These are phyloP conservation scores for Fusarium abutilonis DNA, from an alignment of 2,329 filamentous ascomycete genomes.

Conservation along the genomic window DNA sequence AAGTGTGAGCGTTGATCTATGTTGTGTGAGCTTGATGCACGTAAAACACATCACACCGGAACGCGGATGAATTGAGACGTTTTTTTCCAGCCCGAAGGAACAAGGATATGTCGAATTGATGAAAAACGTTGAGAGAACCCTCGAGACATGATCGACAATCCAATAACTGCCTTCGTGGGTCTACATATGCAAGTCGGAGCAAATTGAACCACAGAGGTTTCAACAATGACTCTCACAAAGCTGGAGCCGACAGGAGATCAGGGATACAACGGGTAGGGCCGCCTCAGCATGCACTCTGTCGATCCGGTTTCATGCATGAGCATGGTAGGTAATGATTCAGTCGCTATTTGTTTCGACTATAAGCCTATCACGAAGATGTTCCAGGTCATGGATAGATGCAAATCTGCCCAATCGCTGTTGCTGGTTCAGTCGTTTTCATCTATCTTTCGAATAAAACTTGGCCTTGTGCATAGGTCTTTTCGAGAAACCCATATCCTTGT, in stretches of 20 bases:
- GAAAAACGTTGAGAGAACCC: background rate
- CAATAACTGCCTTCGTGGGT: constrained; percentile 4
- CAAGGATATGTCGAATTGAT: constrained; percentile 14
- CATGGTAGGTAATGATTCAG: constrained; percentile 7
- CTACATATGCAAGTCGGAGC: constrained; percentile 13
- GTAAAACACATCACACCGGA: constrained; percentile 6
- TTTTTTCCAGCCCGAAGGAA: constrained; percentile 9
- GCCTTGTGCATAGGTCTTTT: constrained; percentile 12
- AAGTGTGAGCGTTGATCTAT: background rate
- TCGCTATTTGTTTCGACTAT: constrained; percentile 13
- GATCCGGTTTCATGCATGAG: constrained; percentile 23
- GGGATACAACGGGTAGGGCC: constrained; percentile 30
- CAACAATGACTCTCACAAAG: background rate
- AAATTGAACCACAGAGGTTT: constrained; percentile 6
- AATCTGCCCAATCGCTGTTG: constrained; percentile 12
- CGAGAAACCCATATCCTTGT: constrained; percentile 28
- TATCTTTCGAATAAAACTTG: constrained; percentile 18
- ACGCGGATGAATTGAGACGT: constrained; percentile 2
- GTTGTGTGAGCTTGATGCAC: background rate
- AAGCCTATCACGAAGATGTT: constrained; percentile 23
- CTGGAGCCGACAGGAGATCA: constrained; percentile 7
- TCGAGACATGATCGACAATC: constrained; percentile 26
- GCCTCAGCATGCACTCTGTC: constrained; percentile 13
- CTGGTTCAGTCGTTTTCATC: constrained; percentile 10
- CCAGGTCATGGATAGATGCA: constrained; percentile 31